Base-by-base conservation (phyloP, 495 filamentous ascomycete genomes). In the Xanthoparmelia taractica region DNA sequence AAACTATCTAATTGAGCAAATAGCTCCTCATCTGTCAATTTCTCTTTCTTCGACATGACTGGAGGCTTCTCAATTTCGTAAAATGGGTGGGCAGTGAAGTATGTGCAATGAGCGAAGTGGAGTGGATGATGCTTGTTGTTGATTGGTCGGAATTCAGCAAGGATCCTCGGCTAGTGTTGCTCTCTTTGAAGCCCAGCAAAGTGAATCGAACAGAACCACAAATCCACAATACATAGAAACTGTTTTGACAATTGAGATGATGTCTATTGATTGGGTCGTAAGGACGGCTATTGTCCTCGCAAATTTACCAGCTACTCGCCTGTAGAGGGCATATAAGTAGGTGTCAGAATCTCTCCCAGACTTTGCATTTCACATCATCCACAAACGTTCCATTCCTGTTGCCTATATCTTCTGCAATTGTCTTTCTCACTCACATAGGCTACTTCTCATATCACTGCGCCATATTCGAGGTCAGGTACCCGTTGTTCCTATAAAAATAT, bases 21-120 rank as follows among this genome's bases (percentile, higher is more conserved):
- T 50, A 96, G 80, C 72, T 95, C 90, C 68, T 95, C 90, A 69
- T 86, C 87, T 61, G 86, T 87, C 82, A 45, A 78, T 74, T 67
- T 73, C 76, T 72, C 60, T 48, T 61, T 64, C 58, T 67, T 71
- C 36, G 54, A 72, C 61, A 76, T 76, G 66, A 67, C 83, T 61
- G 68, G 82, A 43, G 71, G 85, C 58, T 38, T 67, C n/a, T 76
- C 75, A 68, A 85, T 57, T 47, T 80, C 68, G 66, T 69, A 73
- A 66, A 63, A 33, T 20, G 8, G 29, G 29, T 54, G 41, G 11
- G 27, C 17, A 29, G 45, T 48, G 20, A 50, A 50, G 25, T 50
- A n/a, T n/a, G n/a, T n/a, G n/a, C n/a, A n/a, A n/a, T 18, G 12
- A 40, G 6, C 25, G 23, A 23, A 45, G 18, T 23, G 41, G 23